Percentiles rank a stretch among this genome's conserved stretches.
phyloP scores from a whole-genome alignment of 2,329 filamentous ascomycete genomes.

The Trichoderma polysporum region DNA sequence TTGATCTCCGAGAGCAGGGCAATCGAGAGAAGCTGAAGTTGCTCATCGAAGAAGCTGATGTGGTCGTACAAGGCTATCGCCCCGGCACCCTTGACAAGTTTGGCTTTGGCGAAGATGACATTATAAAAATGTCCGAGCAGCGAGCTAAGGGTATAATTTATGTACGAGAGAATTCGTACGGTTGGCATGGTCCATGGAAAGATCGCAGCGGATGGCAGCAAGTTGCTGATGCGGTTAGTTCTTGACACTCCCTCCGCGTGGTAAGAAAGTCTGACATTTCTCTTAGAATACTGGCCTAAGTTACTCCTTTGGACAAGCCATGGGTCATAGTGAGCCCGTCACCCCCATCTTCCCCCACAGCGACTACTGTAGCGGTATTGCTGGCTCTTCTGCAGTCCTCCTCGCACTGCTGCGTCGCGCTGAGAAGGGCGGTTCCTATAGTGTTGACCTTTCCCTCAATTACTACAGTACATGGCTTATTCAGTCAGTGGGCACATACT shows the following conservation, averaged over 20 bases:
- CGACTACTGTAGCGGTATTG: conserved; percentile 27
- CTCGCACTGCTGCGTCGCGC: background rate
- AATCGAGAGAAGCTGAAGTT: conserved; percentile 41
- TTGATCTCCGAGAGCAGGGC: conserved; percentile 46
- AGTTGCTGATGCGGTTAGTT: conserved; percentile 46
- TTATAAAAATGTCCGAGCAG: conserved; percentile 13
- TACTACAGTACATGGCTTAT: background rate
- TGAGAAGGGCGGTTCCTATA: background rate
- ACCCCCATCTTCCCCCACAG: conserved; percentile 35
- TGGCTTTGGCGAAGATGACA: conserved; percentile 6
- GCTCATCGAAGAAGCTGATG: conserved; percentile 49
- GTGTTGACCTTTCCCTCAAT: background rate
- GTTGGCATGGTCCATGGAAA: conserved; percentile 49
- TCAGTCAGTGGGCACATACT: background rate
- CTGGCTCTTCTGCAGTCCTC: background rate
- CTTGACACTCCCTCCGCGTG: background rate
- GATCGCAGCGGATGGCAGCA: conserved; percentile 53
- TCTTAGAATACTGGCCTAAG: conserved; percentile 39
- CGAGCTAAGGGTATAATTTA: conserved; percentile 34
- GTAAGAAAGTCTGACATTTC: background rate
- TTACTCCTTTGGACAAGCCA: conserved; percentile 45
- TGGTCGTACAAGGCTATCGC: conserved; percentile 64
- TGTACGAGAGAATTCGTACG: conserved; percentile 54
- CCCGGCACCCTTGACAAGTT: conserved; percentile 8
- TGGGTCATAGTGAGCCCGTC: conserved; percentile 33